Evolutionary conservation across 768 basidiomycete genomes (phyloP).

Genomic region (Rhodotorula taiwanensis): DNA sequence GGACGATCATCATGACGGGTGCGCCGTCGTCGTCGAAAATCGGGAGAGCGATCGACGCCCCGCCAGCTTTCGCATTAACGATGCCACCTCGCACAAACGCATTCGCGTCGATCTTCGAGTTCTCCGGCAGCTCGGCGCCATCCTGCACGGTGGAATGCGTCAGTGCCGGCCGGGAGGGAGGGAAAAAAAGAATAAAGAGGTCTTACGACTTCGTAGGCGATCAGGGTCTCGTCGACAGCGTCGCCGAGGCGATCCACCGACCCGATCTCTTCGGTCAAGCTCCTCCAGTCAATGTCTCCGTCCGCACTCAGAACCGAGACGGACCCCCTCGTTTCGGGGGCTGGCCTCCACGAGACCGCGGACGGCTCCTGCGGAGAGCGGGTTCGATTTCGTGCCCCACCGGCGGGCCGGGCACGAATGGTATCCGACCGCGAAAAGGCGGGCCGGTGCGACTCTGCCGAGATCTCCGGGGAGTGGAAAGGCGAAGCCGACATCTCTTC

Average conservation of each 20-base stretch:
- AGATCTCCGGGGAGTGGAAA: too few species aligned
- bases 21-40: slow-evolving; percentile 27
- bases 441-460: too few species aligned
- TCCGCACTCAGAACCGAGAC: not conserved
- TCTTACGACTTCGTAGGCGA: slow-evolving; percentile 2
- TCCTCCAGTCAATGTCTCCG: slow-evolving; percentile 4
- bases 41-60: slow-evolving; percentile 4
- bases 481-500: too few species aligned
- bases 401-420: too few species aligned
- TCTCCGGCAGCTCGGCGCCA: not conserved
- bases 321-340: not conserved
- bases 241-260: not conserved
- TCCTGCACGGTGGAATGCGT: not conserved
- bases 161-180: not conserved
- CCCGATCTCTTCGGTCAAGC: not conserved
- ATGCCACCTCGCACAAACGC: slow-evolving; percentile 4
- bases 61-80: not conserved
- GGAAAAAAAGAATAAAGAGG: not conserved
- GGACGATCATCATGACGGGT: slow-evolving; percentile 20
- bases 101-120: not conserved
- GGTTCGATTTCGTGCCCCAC: too few species aligned
- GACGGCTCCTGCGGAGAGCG: too few species aligned
- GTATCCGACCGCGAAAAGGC: too few species aligned
- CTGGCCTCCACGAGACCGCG: not conserved
- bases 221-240: slow-evolving; percentile 10